Conservation (phyloP, 2,329 filamentous ascomycete genomes). For the Fusarium bulbicola region DNA sequence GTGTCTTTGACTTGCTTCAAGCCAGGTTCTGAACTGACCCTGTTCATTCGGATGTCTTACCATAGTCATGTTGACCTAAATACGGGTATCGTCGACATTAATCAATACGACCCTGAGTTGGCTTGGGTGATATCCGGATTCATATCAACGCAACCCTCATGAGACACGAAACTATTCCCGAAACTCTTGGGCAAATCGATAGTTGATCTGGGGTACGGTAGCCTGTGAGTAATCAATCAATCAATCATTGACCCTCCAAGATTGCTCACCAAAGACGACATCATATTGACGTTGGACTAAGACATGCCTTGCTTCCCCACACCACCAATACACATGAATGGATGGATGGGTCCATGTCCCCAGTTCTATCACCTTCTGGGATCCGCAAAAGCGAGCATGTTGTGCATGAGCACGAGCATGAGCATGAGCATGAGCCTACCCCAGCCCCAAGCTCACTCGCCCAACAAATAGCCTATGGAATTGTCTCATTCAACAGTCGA, state of each 20-base stretch:
- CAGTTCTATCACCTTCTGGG: slow-evolving; percentile 14
- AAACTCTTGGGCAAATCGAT: slow-evolving; percentile 4
- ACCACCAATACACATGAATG: slow-evolving; percentile 22
- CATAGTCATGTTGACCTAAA: neutral
- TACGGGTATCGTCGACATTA: neutral
- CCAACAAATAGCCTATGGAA: slow-evolving; percentile 26
- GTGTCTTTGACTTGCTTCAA: neutral
- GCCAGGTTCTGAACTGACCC: neutral
- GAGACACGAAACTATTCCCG: slow-evolving; percentile 16
- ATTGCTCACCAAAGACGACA: slow-evolving; percentile 14
- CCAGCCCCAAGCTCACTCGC: slow-evolving; percentile 1
- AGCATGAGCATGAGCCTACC: slow-evolving; percentile 16
- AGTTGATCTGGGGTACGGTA: slow-evolving; percentile 21
- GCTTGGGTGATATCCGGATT: slow-evolving; percentile 10
- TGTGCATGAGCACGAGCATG: slow-evolving; percentile 25
- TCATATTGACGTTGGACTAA: slow-evolving; percentile 31
- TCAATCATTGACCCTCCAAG: neutral
- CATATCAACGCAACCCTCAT: slow-evolving; percentile 18
- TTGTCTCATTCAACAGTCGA: neutral
- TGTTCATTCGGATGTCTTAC: neutral
- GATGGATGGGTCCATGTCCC: neutral
- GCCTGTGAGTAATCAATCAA: neutral
- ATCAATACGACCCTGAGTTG: slow-evolving; percentile 1
- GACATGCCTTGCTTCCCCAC: slow-evolving; percentile 27
- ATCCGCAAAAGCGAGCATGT: slow-evolving; percentile 37